These are phyloP conservation scores for Aspergillus ostianus DNA, from an alignment of 495 filamentous ascomycete species.

Conservation along the genomic window DNA sequence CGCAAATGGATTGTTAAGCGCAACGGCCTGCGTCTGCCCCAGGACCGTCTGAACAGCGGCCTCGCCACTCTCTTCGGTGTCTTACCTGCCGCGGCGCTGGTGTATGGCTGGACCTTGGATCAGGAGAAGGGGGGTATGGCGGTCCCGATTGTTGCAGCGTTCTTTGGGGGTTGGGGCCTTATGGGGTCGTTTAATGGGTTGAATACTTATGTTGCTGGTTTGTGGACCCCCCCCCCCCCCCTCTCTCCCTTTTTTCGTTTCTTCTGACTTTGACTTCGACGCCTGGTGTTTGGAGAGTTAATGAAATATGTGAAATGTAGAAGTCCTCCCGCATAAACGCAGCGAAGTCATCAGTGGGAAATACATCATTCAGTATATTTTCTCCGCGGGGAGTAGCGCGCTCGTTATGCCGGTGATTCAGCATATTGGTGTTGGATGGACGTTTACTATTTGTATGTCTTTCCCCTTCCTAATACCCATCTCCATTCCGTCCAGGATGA, in stretches of 20 bases:
- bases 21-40: conserved; percentile 60
- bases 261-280: not conserved
- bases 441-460: conserved; percentile 46
- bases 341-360: conserved; percentile 72
- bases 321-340: conserved; percentile 45
- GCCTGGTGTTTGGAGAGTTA: too few relatives aligned
- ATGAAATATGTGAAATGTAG: conserved; percentile 15
- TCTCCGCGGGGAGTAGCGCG: conserved; percentile 63
- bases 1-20: conserved; percentile 59
- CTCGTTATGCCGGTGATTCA: conserved; percentile 63
- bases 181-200: conserved; percentile 69
- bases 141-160: conserved; percentile 66
- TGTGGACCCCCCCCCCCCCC: conserved; percentile 52
- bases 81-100: conserved; percentile 60
- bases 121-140: conserved; percentile 62
- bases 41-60: conserved; percentile 68
- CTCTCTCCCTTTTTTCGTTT: not conserved
- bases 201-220: conserved; percentile 75
- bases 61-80: conserved; percentile 59
- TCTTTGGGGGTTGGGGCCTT: conserved; percentile 65
- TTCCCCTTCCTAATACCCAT: conserved; percentile 4
- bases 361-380: conserved; percentile 69
- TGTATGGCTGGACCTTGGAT: conserved; percentile 72
- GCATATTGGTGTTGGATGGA: conserved; percentile 65
- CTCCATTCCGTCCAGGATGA: not conserved